Percentiles rank a stretch among this genome's conserved stretches.
Evolutionary conservation across 805 yeast species (phyloP).

Genomic region (Ogataea zsoltii): DNA sequence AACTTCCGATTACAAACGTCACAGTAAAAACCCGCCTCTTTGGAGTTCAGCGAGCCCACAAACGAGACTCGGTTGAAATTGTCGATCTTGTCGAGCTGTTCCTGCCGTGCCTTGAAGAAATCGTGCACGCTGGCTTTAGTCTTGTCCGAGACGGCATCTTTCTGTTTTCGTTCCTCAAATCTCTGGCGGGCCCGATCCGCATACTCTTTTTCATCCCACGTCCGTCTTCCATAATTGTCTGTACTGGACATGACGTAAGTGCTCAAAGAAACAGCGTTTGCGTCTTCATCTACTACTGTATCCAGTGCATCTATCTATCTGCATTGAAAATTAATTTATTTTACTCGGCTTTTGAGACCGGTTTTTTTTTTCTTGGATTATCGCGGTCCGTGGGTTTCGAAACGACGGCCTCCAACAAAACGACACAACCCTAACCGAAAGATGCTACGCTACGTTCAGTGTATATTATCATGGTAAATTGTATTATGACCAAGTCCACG

Average conservation of each 20-base stretch:
- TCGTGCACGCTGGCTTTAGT: slow-evolving; percentile 18
- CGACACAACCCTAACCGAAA: no score
- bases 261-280: no score
- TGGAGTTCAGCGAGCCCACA: slow-evolving; percentile 29
- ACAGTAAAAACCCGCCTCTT: slow-evolving; percentile 83
- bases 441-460: no score
- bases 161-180: slow-evolving; percentile 3
- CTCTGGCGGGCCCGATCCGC: slow-evolving; percentile 44
- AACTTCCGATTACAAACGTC: slow-evolving; percentile 76
- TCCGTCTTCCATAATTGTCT: slow-evolving; percentile 53
- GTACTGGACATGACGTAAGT: no score
- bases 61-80: slow-evolving; percentile 25
- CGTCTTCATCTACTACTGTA: no score
- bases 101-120: slow-evolving; percentile 24
- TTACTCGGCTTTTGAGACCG: no score
- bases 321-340: no score
- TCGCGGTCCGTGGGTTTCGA: no score
- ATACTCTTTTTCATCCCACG: slow-evolving; percentile 73
- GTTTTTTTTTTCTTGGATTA: no score
- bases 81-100: slow-evolving; percentile 27
- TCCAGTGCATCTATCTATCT: no score
- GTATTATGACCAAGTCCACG: slow-evolving; percentile 4
- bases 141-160: slow-evolving; percentile 16
- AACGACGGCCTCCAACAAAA: no score
- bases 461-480: slow-evolving; percentile 8